Conservation (phyloP, 1,284 basidiomycete species). For the Moesziomyces parantarcticus region DNA sequence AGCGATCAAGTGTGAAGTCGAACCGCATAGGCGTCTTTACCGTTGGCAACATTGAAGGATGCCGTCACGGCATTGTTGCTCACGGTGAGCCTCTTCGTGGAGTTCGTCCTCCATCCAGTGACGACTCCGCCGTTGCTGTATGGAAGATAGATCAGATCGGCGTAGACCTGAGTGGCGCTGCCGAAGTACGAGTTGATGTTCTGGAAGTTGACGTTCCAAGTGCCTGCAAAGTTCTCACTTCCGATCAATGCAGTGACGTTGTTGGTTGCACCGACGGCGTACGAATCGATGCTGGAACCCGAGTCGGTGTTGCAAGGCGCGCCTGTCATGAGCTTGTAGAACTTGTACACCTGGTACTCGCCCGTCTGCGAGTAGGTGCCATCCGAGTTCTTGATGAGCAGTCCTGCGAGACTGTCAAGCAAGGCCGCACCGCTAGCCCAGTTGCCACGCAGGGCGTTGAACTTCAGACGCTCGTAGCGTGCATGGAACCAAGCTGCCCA, state of each 20-base stretch:
- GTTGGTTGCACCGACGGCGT: conserved; percentile 9
- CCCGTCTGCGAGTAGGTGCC: conserved; percentile 16
- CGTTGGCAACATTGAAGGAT: conserved; percentile 8
- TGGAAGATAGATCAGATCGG: conserved; percentile 9
- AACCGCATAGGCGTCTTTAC: conserved; percentile 13
- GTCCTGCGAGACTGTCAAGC: conserved; percentile 9
- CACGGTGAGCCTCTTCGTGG: conserved; percentile 4
- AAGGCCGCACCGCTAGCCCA: conserved; percentile 16
- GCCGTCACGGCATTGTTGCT: conserved; percentile 9
- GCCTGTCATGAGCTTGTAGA: conserved; percentile 13
- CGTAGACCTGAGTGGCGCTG: conserved; percentile 4
- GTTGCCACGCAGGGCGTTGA: conserved; percentile 20
- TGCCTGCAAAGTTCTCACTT: conserved; percentile 5
- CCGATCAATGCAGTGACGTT: conserved; percentile 16
- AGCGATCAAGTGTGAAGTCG: conserved; percentile 4
- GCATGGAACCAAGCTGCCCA: conserved; percentile 27
- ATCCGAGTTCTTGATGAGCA: conserved; percentile 20
- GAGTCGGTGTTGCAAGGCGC: conserved; percentile 16
- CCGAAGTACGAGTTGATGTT: conserved; percentile 11
- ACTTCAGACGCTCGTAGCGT: conserved; percentile 25
- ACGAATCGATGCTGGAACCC: conserved; percentile 15
- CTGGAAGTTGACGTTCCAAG: conserved; percentile 16
- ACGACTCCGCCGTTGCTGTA: conserved; percentile 13
- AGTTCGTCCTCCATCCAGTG: conserved; percentile 10
- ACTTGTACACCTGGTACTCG: conserved; percentile 14